phyloP scores from a whole-genome alignment of 352 stramenopile genomes.

The Phytophthora tubulina region DNA sequence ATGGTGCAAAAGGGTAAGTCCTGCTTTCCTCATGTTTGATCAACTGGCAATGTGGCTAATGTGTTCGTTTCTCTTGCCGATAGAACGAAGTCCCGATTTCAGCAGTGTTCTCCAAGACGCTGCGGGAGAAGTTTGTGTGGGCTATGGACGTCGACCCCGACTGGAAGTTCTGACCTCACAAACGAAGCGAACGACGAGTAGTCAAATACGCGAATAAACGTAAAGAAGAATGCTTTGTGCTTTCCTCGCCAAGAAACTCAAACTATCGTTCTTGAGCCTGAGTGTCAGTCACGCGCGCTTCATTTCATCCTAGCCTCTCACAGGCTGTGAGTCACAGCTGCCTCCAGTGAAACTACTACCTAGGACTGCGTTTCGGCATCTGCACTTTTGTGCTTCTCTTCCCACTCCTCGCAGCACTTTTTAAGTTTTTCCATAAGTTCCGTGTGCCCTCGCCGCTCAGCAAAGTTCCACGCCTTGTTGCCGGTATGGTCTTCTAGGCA shows the following conservation, averaged over 20 bases:
- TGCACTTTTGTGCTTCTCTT: slow-evolving; percentile 38
- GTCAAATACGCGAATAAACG: slow-evolving; percentile 20
- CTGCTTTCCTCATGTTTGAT: slow-evolving; percentile 49
- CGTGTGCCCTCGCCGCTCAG: slow-evolving; percentile 69
- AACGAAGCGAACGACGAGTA: slow-evolving; percentile 9
- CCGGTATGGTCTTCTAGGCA: slow-evolving; percentile 59
- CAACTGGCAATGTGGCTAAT: slow-evolving; percentile 8
- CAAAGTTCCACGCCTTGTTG: slow-evolving; percentile 77
- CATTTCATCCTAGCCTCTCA: slow-evolving; percentile 5
- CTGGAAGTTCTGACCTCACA: slow-evolving; percentile 93
- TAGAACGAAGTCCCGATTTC: slow-evolving; percentile 97
- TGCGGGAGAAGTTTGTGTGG: slow-evolving; percentile 99
- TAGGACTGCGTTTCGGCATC: slow-evolving; percentile 28
- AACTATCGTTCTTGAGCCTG: slow-evolving; percentile 7
- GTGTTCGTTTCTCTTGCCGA: slow-evolving; percentile 9
- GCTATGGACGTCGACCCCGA: slow-evolving; percentile 97
- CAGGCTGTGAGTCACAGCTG: no score
- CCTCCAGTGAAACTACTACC: not conserved
- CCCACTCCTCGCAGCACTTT: slow-evolving; percentile 73
- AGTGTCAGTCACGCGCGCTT: slow-evolving; percentile 5
- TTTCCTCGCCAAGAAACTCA: no score
- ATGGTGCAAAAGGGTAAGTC: slow-evolving; percentile 98
- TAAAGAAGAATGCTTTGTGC: slow-evolving; percentile 30
- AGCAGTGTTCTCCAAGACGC: slow-evolving; percentile 98
- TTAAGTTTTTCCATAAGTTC: slow-evolving; percentile 79